Evolutionary conservation across 2,329 filamentous ascomycete species (phyloP).

Genomic region (Fusarium pseudoanthophilum): DNA sequence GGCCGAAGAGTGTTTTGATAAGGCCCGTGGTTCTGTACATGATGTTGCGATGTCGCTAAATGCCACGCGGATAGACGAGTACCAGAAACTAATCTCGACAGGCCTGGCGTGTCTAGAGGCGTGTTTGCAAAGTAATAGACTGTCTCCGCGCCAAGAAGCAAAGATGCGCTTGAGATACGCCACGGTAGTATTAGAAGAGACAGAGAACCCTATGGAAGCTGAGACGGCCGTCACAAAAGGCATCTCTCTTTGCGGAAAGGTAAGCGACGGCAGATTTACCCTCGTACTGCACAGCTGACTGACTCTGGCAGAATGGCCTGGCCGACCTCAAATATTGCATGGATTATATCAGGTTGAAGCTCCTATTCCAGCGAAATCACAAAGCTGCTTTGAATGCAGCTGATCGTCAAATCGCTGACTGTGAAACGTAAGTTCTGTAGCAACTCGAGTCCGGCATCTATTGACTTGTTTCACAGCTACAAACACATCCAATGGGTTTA

Average conservation of each 20-base stretch:
- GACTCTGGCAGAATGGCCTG: constrained; percentile 50
- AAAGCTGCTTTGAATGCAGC: constrained; percentile 79
- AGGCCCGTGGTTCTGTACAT: constrained; percentile 68
- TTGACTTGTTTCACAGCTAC: constrained; percentile 56
- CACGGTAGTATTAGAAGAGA: constrained; percentile 77
- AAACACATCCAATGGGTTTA: constrained; percentile 80
- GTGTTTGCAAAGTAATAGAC: constrained; percentile 68
- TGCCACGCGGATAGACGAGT: constrained; percentile 65
- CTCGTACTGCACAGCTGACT: constrained; percentile 42
- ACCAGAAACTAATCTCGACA: constrained; percentile 77
- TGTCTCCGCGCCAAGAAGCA: constrained; percentile 75
- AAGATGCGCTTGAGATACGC: constrained; percentile 77
- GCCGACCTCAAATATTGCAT: constrained; percentile 80
- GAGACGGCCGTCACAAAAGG: constrained; percentile 79
- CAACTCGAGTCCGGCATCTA: neutral
- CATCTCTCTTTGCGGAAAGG: constrained; percentile 74
- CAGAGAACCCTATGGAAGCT: constrained; percentile 77
- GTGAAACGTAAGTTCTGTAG: constrained; percentile 65
- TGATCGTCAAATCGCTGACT: constrained; percentile 75
- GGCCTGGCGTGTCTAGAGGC: constrained; percentile 78
- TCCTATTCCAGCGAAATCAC: constrained; percentile 75
- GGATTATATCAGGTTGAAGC: constrained; percentile 76
- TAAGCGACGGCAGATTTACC: constrained; percentile 46
- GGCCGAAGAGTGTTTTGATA: constrained; percentile 79
- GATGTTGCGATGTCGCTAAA: constrained; percentile 55